A percentile compares a stretch with the other conserved stretches of the same genome.
These are phyloP conservation scores for Fusarium sp. DNA, from an alignment of 2,329 filamentous ascomycete species.

Conservation along the genomic window DNA sequence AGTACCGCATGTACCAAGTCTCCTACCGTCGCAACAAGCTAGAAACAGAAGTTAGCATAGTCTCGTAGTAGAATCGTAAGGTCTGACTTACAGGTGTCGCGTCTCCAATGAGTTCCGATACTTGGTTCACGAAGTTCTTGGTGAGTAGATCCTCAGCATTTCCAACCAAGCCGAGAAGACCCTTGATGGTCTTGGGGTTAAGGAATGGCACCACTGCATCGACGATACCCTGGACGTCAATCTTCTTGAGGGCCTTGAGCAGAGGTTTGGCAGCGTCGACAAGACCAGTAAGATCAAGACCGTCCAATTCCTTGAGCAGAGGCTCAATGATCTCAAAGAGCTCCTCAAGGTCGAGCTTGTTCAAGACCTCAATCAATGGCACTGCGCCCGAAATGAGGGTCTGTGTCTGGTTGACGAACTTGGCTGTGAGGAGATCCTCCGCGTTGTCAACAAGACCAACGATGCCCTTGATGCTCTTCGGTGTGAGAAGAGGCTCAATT, in stretches of 20 bases:
- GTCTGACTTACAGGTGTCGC: constrained; percentile 33
- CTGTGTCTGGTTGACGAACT: constrained; percentile 54
- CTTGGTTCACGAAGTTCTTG: constrained; percentile 52
- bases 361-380: constrained; percentile 49
- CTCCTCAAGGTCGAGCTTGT: constrained; percentile 49
- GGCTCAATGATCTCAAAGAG: constrained; percentile 49
- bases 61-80: rapidly evolving
- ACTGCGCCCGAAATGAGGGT: constrained; percentile 50
- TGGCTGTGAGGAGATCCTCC: constrained; percentile 48
- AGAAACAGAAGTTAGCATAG: background rate
- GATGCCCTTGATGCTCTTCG: constrained; percentile 47
- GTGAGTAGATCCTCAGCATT: constrained; percentile 52
- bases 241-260: constrained; percentile 48
- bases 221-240: constrained; percentile 50
- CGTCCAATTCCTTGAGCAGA: constrained; percentile 47
- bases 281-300: constrained; percentile 48
- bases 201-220: constrained; percentile 52
- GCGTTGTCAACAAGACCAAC: constrained; percentile 50
- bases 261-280: constrained; percentile 49
- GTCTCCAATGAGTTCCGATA: constrained; percentile 51
- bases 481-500: constrained; percentile 48
- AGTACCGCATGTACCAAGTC: constrained; percentile 47
- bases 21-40: constrained; percentile 47
- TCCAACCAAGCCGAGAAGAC: constrained; percentile 42
- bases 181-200: constrained; percentile 51